Conservation (phyloP, 306 rosid species). For the Vicia sativa region DNA sequence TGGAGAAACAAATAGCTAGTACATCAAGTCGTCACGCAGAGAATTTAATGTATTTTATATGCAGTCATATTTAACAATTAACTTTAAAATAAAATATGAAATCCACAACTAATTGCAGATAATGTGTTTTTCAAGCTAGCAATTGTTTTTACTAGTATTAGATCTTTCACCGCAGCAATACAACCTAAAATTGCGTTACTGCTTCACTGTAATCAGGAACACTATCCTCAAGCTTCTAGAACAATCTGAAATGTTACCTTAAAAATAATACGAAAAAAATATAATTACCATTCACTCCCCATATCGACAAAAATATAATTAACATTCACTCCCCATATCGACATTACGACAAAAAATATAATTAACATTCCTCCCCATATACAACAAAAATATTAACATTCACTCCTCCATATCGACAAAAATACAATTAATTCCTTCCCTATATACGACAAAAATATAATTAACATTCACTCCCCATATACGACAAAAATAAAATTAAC, state of each 20-base stretch:
- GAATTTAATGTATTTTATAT: constrained; percentile 7
- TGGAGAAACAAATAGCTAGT: constrained; percentile 6
- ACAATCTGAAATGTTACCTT: constrained; percentile 11
- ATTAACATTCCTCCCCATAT: background rate
- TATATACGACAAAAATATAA: constrained; percentile 2
- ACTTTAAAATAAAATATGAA: background rate
- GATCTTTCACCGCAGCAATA: constrained; percentile 13
- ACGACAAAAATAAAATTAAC: background rate
- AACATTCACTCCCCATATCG: background rate
- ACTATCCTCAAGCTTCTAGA: constrained; percentile 17
- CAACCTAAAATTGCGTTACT: background rate
- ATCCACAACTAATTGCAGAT: constrained; percentile 8
- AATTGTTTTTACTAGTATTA: constrained; percentile 16
- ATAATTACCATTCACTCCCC: too few relatives aligned
- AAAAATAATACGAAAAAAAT: background rate
- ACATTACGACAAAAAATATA: too few relatives aligned
- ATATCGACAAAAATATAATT: background rate
- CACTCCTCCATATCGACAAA: background rate
- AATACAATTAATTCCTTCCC: too few relatives aligned
- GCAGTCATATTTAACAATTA: background rate
- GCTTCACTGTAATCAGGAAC: constrained; percentile 11
- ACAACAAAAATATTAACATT: background rate
- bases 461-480: background rate
- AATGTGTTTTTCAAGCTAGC: constrained; percentile 16
- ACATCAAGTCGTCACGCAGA: background rate